Conservation (phyloP, 176 grass and related monocot genomes). For the Cymbopogon citratus region DNA sequence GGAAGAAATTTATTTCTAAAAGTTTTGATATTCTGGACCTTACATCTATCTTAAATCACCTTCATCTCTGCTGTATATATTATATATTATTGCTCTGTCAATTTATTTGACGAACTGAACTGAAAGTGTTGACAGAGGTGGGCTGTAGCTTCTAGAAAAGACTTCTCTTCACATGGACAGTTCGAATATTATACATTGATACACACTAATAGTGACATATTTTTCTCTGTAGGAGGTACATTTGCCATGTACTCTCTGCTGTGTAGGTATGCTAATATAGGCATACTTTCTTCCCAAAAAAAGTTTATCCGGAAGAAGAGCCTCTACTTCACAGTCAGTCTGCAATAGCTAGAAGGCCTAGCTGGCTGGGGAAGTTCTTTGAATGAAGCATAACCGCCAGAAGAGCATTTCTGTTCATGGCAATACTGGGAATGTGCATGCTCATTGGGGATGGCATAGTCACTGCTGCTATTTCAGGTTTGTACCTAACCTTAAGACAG, state of each 20-base stretch:
- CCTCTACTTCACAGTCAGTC: constrained; percentile 14
- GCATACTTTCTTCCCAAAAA: constrained; percentile 74
- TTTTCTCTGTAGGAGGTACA: constrained; percentile 65
- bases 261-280: constrained; percentile 67
- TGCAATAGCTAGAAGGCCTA: constrained; percentile 16
- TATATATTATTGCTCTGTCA: background rate
- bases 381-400: constrained; percentile 59
- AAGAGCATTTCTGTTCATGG: constrained; percentile 67
- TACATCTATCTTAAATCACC: background rate
- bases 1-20: no score
- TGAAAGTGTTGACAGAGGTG: background rate
- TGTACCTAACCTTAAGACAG: background rate
- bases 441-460: constrained; percentile 87
- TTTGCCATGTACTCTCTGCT: constrained; percentile 77
- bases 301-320: constrained; percentile 29
- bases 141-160: background rate
- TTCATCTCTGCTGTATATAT: background rate
- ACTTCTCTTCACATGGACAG: background rate
- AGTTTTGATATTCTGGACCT: background rate
- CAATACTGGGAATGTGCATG: constrained; percentile 80
- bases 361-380: constrained; percentile 60
- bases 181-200: no score
- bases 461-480: constrained; percentile 84
- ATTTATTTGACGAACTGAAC: background rate
- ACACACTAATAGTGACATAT: no score